Base-by-base conservation (phyloP, 2,329 filamentous ascomycete species). In the Fusarium staphyleae region DNA sequence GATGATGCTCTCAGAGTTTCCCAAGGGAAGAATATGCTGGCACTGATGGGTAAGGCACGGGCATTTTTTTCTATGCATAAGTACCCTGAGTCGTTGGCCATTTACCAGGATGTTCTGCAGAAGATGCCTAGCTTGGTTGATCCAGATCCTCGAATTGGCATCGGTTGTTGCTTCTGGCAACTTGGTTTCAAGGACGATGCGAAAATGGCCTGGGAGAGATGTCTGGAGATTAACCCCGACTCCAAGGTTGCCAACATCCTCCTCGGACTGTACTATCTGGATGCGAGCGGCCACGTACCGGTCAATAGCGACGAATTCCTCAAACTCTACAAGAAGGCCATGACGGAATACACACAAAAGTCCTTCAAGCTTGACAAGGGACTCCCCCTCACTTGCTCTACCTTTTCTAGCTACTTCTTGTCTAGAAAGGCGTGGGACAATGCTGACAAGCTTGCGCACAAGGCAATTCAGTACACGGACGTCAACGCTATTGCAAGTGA, bases 91-190 rank as follows among this genome's bases (percentile, higher is more conserved):
- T 89, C 96, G 12, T 76, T 98, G 45, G 83, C 89, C 55, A 81
- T 84, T 18, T 99, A 98, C 71, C 95, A 99, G 75, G 89, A 91
- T 54, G 91, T 92, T 13, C 78, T 99, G 43, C 81, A 87, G 66
- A 92, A 89, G 73, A 92, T 93, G 78, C 95, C 95, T 2, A 87
- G 91, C 63, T 81, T 98, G 68, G 85, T 89, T 34, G 95, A 99
- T 68, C 95, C 95, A 1, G 95, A 99, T 73, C 96, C 95, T 63
- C 86, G 96, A 65, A 93, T 99, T 65, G 95, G 95, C 48, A 93
- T 99, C 68, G 95, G 95, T 37, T 95, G 91, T 74, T 99, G 95
- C 78, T 88, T 97, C 72, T 99, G 96, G 95, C 91, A 96, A 73
- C 81, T 99, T 22, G 93, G 93, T 10, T 92, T 91, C 78, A 97